Evolutionary conservation across 306 rosid genomes (phyloP).

Genomic region (Senna siamea): DNA sequence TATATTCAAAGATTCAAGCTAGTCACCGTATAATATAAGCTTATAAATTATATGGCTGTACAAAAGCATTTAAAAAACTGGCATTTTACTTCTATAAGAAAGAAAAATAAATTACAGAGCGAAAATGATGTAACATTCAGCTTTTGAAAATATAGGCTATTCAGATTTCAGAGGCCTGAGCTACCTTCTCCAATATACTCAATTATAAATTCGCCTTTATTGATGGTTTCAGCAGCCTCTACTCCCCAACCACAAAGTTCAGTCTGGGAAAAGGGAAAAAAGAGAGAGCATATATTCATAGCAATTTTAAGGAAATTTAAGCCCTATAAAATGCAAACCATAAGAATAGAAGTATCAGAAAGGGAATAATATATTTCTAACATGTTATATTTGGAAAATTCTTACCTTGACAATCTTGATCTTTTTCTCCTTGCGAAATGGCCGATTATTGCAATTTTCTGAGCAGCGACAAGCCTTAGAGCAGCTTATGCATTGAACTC

Average conservation of each 20-base stretch:
- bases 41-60: conserved; percentile 9
- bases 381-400: conserved; percentile 18
- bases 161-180: conserved; percentile 14
- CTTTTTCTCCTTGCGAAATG: conserved; percentile 92
- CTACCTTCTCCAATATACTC: conserved; percentile 98
- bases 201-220: conserved; percentile 72
- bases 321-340: not conserved
- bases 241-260: conserved; percentile 98
- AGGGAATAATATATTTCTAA: not conserved
- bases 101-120: conserved; percentile 8
- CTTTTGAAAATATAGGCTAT: conserved; percentile 8
- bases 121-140: conserved; percentile 1
- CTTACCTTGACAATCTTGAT: conserved; percentile 76
- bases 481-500: conserved; percentile 98
- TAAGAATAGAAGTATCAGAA: not conserved
- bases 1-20: not conserved
- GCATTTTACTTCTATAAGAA: too few relatives aligned
- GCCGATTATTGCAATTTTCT: conserved; percentile 81
- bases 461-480: conserved; percentile 87
- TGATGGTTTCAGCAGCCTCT: conserved; percentile 72
- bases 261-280: conserved; percentile 60
- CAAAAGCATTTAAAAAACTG: too few relatives aligned
- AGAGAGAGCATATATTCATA: conserved; percentile 22
- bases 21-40: not conserved
- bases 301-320: not conserved